Conservation (phyloP, 805 yeast species). For the Candida adriatica region DNA sequence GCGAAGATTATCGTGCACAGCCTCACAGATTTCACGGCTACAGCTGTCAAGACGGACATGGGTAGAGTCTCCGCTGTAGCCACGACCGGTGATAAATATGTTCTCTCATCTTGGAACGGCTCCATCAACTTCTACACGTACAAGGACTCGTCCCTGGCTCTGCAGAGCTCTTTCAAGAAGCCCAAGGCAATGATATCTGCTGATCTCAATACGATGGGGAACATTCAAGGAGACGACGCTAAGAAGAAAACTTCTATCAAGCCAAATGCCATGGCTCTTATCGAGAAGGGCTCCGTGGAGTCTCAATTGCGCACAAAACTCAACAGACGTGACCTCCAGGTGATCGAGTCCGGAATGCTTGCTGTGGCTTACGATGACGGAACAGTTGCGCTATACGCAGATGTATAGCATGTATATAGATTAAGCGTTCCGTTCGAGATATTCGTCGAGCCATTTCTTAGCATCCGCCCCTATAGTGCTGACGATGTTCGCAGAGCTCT, state of each 20-base stretch:
- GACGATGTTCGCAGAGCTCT: slow-evolving; percentile 15
- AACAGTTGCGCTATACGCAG: slow-evolving; percentile 34
- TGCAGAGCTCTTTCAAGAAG: slow-evolving; percentile 16
- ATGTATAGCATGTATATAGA: slow-evolving; percentile 2
- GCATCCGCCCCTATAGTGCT: slow-evolving; percentile 20
- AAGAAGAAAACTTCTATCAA: slow-evolving; percentile 23
- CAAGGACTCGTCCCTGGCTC: slow-evolving; percentile 8
- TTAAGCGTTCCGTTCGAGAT: slow-evolving; percentile 1
- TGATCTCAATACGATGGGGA: slow-evolving; percentile 23
- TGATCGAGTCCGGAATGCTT: slow-evolving; percentile 23
- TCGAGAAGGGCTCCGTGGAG: background rate
- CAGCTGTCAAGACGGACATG: slow-evolving; percentile 17
- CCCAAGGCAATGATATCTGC: slow-evolving; percentile 21
- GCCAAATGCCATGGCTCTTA: slow-evolving; percentile 24
- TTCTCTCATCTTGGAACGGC: slow-evolving; percentile 50
- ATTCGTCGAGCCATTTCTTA: slow-evolving; percentile 15
- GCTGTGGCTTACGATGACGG: slow-evolving; percentile 54
- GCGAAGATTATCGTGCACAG: slow-evolving; percentile 32
- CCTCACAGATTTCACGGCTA: background rate
- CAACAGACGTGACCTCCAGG: slow-evolving; percentile 20
- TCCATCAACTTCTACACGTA: slow-evolving; percentile 29
- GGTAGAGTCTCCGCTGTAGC: slow-evolving; percentile 31
- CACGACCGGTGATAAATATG: slow-evolving; percentile 16
- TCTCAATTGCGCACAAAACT: background rate
- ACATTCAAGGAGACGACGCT: slow-evolving; percentile 22